Evolutionary conservation across 805 yeast genomes (phyloP).

Genomic region (Isabelozyma gotoi): DNA sequence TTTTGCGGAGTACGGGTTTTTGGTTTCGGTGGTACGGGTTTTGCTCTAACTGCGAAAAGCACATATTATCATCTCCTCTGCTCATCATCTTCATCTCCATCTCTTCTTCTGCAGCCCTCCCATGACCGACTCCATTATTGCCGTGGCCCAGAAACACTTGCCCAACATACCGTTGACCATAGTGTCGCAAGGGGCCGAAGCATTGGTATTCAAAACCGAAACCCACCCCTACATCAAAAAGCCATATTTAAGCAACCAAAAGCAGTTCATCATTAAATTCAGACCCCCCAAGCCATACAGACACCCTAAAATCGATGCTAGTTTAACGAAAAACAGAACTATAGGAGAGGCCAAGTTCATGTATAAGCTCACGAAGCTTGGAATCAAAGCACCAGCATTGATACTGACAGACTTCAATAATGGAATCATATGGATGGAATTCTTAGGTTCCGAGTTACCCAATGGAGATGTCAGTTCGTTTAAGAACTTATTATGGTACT

Average conservation of each 20-base stretch:
- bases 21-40: neutral
- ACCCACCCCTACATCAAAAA: constrained; percentile 61
- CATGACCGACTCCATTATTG: constrained; percentile 58
- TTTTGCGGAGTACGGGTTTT: neutral
- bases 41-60: neutral
- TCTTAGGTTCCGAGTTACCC: constrained; percentile 55
- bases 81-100: neutral
- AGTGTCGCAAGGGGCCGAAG: constrained; percentile 91
- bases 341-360: constrained; percentile 80
- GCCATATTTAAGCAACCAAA: constrained; percentile 22
- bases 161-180: constrained; percentile 51
- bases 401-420: constrained; percentile 72
- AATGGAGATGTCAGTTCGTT: constrained; percentile 59
- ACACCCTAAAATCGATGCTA: constrained; percentile 76
- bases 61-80: neutral
- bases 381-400: constrained; percentile 69
- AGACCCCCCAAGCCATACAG: constrained; percentile 91
- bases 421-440: constrained; percentile 90
- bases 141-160: constrained; percentile 40
- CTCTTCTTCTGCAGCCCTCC: neutral
- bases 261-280: constrained; percentile 67
- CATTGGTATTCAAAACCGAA: constrained; percentile 64
- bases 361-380: constrained; percentile 52
- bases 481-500: constrained; percentile 72
- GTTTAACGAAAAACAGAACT: constrained; percentile 78